Base-by-base conservation (phyloP, 345 rosid genomes). In the Boechera divaricarpa region DNA sequence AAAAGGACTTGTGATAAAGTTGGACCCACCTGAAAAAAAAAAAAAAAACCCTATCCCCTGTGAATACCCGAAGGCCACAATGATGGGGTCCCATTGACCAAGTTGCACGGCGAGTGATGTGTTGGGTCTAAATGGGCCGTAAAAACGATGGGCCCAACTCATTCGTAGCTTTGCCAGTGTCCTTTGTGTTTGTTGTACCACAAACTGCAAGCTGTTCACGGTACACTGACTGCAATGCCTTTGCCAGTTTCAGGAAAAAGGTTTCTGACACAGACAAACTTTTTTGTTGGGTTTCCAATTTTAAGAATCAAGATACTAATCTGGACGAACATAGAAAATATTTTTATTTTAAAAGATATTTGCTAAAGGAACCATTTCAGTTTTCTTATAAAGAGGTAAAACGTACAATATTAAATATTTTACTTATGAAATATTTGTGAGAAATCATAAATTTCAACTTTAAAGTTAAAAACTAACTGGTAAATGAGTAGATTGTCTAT, bases 61-160 rank as follows among this genome's bases (percentile, higher is more conserved):
- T 77, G 76, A 77, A 61, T 45, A 63, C 24, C 57, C 70, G 35
- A 56, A 70, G 15, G 63, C 41, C 70, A 62, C 33, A 56, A 32
- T 41, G 36, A 15, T 33, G 29, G 62, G 77, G 77, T 49, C 77
- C 81, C 57, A 66, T 35, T 4, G 3, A 66, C 15, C 77, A 48
- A 32, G 55, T 72, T 41, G 77, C 35, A 78, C 63, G 73, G 72
- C 39, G 42, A 78, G 69, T 78, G 62, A 56, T 56, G 76, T 77
- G 72, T 65, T 78, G 81, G 63, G 63, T 59, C 63, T 45, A 66
- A 51, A 78, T 78, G 73, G 81, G 81, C 81, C 33, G 63, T 42
- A 48, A 77, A 72, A 49, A 72, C n/a, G 18, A 31, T 72, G 77
- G 62, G 73, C 81, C 81, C 77, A 57, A 7, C 49, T 41, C 48